Percentiles rank a stretch among this genome's conserved stretches.
These are phyloP conservation scores for Neodidymelliopsis sp. DNA, from an alignment of 2,329 filamentous ascomycete genomes.

Conservation along the genomic window DNA sequence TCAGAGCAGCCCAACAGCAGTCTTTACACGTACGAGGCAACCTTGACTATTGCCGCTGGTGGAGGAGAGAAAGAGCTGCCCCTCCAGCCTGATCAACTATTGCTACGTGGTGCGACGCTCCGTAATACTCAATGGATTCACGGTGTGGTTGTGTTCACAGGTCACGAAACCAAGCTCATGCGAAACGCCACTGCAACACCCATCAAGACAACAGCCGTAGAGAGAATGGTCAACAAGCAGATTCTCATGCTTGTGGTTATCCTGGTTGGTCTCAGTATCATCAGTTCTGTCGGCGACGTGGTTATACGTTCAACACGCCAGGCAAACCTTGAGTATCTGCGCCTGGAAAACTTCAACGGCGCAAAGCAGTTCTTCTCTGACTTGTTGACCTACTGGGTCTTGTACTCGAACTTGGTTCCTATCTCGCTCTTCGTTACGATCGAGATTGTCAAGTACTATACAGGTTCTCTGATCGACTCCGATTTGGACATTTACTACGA, in stretches of 20 bases:
- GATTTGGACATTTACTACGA: conserved; percentile 99
- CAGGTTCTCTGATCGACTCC: conserved; percentile 96
- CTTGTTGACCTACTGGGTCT: conserved; percentile 97
- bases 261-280: conserved; percentile 81
- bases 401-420: conserved; percentile 95
- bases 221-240: conserved; percentile 90
- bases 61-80: conserved; percentile 93
- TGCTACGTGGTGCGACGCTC: conserved; percentile 90
- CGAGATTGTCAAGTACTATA: conserved; percentile 97
- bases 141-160: conserved; percentile 94
- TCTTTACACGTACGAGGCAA: conserved; percentile 97
- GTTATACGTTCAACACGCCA: conserved; percentile 72
- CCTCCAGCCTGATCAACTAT: conserved; percentile 87
- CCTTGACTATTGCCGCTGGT: conserved; percentile 86
- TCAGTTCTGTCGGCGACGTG: conserved; percentile 91
- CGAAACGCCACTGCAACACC: conserved; percentile 95
- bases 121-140: conserved; percentile 98
- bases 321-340: conserved; percentile 74
- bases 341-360: conserved; percentile 67
- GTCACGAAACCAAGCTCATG: conserved; percentile 99
- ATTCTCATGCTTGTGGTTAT: conserved; percentile 90
- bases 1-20: conserved; percentile 99
- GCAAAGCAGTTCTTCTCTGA: conserved; percentile 88
- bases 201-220: conserved; percentile 97
- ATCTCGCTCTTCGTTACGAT: conserved; percentile 98